Conservation (phyloP, 1,284 basidiomycete genomes). For the Trichosporon sp. region DNA sequence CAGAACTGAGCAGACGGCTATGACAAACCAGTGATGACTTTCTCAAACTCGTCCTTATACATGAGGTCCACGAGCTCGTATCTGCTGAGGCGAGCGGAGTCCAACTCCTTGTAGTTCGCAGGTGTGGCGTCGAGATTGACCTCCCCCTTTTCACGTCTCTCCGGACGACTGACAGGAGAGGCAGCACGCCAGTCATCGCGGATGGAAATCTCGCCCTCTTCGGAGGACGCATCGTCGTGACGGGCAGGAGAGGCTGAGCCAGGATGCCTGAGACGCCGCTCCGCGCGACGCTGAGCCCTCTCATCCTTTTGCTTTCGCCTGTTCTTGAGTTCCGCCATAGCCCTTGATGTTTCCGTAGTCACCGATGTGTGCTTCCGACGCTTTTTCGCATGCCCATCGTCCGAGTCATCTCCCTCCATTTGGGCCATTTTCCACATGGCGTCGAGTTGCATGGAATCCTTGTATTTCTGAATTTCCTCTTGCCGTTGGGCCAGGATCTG, state of each 20-base stretch:
- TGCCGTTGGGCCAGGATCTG: conserved; percentile 75
- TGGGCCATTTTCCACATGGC: conserved; percentile 67
- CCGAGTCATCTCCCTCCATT: conserved; percentile 53
- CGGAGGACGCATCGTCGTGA: conserved; percentile 41
- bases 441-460: conserved; percentile 73
- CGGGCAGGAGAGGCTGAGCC: conserved; percentile 40
- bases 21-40: conserved; percentile 38
- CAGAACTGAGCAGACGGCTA: not conserved
- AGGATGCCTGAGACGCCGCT: conserved; percentile 60
- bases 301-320: conserved; percentile 67
- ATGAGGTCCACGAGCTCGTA: conserved; percentile 66
- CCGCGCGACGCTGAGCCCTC: conserved; percentile 56
- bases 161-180: conserved; percentile 31
- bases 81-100: conserved; percentile 75
- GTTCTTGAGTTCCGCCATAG: conserved; percentile 79
- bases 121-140: conserved; percentile 66
- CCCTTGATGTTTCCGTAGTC: conserved; percentile 77
- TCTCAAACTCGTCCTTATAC: conserved; percentile 42
- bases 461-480: conserved; percentile 76
- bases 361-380: conserved; percentile 72
- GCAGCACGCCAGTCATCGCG: conserved; percentile 63
- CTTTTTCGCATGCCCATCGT: conserved; percentile 53
- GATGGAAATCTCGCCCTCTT: conserved; percentile 71
- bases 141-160: conserved; percentile 70
- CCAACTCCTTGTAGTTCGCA: conserved; percentile 67